Evolutionary conservation across 306 rosid genomes (phyloP), one percentile per base, ranked within the genome.

Genomic region (Rosa persica): DNA sequence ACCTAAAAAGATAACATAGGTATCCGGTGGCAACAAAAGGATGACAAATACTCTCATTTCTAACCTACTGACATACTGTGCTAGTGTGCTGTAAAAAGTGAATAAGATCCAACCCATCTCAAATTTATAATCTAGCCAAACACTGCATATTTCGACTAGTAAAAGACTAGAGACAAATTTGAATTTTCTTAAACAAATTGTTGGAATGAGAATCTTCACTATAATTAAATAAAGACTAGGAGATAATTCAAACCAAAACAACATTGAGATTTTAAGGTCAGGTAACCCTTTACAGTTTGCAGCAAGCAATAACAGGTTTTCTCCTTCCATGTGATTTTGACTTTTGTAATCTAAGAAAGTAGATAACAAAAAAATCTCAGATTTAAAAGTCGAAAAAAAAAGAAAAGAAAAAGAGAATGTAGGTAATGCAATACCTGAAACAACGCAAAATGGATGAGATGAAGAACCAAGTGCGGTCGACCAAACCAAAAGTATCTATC

Each of bases 401-500:
- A 42, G n/a, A 42, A 42, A 8, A 43, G 12, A 61, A 6, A 34
- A 70, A 13, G 12, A 55, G 58, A 48, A 6, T 76, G 74, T 67
- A 81, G 74, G 62, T 10, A 51, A 47, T 78, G n/a, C 48, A 80
- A 73, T 89, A 95, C 99, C 99, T 93, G 98, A 80, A 95, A 95
- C 83, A 93, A 81, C 12, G 99, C 93, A 73, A 93, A 93, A 85
- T 95, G 99, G 84, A 95, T 95, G 66, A 95, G 94, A 73, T 91
- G 88, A 89, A 95, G 99, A 87, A 95, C 75, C 76, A 95, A 83
- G 54, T 88, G 91, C 34, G 99, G 99, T 72, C 81, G 89, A 74
- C 92, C 94, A 73, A 95, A 95, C 99, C 99, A 95, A 81, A 95
- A 95, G 75, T 95, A 93, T 75, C 73, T 82, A 80, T 95, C 97